Percentiles rank a stretch among this genome's conserved stretches.
Evolutionary conservation across 495 filamentous ascomycete species (phyloP).

Genomic region (Podospora pseudocomata): DNA sequence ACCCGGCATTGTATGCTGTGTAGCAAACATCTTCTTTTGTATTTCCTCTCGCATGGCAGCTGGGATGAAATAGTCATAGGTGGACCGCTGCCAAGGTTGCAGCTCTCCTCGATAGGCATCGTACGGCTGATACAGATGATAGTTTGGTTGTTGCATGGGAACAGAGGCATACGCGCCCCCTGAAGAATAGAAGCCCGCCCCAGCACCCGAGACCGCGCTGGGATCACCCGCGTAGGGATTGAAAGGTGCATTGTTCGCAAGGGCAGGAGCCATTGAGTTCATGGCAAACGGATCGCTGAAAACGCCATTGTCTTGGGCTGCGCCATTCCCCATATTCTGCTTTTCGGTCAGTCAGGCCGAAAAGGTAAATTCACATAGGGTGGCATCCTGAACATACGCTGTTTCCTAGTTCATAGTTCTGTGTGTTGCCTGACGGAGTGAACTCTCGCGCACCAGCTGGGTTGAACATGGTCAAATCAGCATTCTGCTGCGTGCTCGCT

Average conservation of each 20-base stretch:
- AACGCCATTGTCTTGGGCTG: conserved; percentile 22
- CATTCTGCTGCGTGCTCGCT: conserved; percentile 33
- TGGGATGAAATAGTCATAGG: conserved; percentile 86
- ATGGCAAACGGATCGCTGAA: conserved; percentile 61
- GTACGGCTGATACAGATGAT: conserved; percentile 87
- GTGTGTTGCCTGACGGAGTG: conserved; percentile 49
- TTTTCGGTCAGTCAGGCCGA: not conserved
- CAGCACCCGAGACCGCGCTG: conserved; percentile 42
- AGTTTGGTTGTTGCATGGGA: conserved; percentile 73
- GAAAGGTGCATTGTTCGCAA: conserved; percentile 48
- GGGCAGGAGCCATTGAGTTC: conserved; percentile 48
- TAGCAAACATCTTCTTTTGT: conserved; percentile 82
- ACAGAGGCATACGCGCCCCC: conserved; percentile 43
- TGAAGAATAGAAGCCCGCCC: conserved; percentile 48
- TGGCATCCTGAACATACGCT: conserved; percentile 48
- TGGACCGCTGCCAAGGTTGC: conserved; percentile 74
- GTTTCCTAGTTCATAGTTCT: conserved; percentile 62
- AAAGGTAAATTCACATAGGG: not conserved
- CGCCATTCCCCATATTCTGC: conserved; percentile 12
- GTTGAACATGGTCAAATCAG: conserved; percentile 41
- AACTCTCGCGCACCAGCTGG: conserved; percentile 69
- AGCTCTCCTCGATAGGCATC: conserved; percentile 77
- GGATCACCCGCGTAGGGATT: conserved; percentile 67
- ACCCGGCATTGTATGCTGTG: conserved; percentile 81
- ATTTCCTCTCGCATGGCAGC: conserved; percentile 81